phyloP scores from a whole-genome alignment of 2,329 filamentous ascomycete species.

The Exophiala calicioides region DNA sequence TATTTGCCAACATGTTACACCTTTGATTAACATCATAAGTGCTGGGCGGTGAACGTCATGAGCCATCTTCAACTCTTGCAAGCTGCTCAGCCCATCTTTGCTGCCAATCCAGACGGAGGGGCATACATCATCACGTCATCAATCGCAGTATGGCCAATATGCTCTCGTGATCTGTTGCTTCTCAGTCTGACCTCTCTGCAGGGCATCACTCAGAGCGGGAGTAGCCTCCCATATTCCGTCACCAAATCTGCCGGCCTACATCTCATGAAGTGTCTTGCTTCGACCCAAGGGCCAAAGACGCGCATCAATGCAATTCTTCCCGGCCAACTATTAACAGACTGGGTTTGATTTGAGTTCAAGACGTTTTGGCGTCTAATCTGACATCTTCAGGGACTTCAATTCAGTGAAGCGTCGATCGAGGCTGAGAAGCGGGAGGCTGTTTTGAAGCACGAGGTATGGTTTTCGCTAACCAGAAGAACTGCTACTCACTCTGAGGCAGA shows the following conservation, averaged over 20 bases:
- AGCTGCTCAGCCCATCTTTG: constrained; percentile 65
- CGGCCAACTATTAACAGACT: too few species aligned
- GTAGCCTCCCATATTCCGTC: constrained; percentile 69
- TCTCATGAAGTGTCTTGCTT: too few species aligned
- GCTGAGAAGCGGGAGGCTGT: too few species aligned
- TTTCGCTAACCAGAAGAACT: too few species aligned
- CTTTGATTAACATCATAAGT: constrained; percentile 39
- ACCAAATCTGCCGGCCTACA: constrained; percentile 77
- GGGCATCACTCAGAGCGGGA: constrained; percentile 64
- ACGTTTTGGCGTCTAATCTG: too few species aligned
- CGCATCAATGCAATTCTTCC: too few species aligned
- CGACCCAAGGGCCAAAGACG: too few species aligned
- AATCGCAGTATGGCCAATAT: constrained; percentile 52
- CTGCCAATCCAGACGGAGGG: constrained; percentile 76
- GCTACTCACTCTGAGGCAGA: too few species aligned
- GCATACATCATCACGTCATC: constrained; percentile 68
- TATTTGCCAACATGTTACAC: neutral
- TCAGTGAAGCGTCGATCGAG: too few species aligned
- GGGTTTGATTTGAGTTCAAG: too few species aligned
- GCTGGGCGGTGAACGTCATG: constrained; percentile 64
- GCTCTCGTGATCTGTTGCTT: neutral
- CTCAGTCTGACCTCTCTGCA: neutral
- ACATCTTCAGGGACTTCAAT: too few species aligned
- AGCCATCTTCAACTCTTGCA: constrained; percentile 55
- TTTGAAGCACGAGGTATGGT: too few species aligned